Percentiles rank a stretch among this genome's conserved stretches.
phyloP scores from a whole-genome alignment of 768 basidiomycete genomes.

The Termitomyces sp. region DNA sequence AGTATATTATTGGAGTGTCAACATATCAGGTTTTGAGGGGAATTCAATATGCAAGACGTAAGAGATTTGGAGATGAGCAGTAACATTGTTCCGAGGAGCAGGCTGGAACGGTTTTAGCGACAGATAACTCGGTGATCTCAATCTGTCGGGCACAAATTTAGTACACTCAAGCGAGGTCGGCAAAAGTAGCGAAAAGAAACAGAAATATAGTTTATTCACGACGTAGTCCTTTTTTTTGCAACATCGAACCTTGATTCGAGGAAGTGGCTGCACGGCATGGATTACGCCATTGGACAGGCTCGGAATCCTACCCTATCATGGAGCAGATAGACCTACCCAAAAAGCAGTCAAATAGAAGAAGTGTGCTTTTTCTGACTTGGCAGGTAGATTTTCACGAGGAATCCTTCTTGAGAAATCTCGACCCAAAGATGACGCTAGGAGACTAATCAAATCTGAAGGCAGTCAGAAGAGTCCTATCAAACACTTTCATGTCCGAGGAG shows the following conservation, averaged over 20 bases:
- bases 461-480: too few species aligned
- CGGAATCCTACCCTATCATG: not conserved
- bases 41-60: not conserved
- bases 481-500: too few species aligned
- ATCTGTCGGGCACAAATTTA: not conserved
- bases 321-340: not conserved
- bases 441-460: too few species aligned
- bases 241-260: not conserved
- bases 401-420: not conserved
- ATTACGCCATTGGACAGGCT: not conserved
- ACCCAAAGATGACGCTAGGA: too few species aligned
- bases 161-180: not conserved
- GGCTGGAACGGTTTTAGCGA: not conserved
- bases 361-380: not conserved
- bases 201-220: not conserved
- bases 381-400: not conserved
- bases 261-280: not conserved
- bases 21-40: not conserved
- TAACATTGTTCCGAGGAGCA: not conserved
- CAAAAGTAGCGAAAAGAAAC: not conserved
- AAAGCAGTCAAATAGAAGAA: not conserved
- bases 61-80: not conserved
- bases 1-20: too few species aligned
- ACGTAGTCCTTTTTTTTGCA: not conserved
- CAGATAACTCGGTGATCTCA: too few species aligned